These are phyloP conservation scores for Cryptococcus depauperatus DNA, from an alignment of 1,284 basidiomycete species.

Conservation along the genomic window DNA sequence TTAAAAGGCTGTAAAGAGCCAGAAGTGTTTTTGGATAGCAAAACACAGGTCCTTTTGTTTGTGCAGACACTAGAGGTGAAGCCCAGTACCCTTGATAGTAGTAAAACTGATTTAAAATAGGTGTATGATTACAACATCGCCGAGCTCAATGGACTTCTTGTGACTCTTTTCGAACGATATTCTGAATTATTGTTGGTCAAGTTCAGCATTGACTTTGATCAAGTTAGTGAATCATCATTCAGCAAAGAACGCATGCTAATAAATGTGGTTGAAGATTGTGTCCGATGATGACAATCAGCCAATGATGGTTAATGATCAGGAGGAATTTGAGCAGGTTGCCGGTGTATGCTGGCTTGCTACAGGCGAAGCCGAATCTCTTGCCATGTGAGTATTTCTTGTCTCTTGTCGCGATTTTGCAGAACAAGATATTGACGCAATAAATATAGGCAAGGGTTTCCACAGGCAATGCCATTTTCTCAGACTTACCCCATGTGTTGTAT, in stretches of 20 bases:
- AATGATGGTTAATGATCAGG: constrained; percentile 69
- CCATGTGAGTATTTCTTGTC: constrained; percentile 52
- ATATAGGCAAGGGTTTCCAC: constrained; percentile 64
- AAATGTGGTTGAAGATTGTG: constrained; percentile 56
- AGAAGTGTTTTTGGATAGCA: constrained; percentile 73
- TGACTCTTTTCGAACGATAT: constrained; percentile 86
- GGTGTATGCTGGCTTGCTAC: constrained; percentile 78
- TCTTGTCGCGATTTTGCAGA: no score
- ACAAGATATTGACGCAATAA: no score
- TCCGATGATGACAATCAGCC: constrained; percentile 82
- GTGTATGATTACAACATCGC: constrained; percentile 77
- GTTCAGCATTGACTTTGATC: constrained; percentile 72
- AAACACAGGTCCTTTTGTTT: constrained; percentile 76
- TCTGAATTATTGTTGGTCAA: constrained; percentile 72
- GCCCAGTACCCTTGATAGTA: neutral
- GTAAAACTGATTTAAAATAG: constrained; percentile 45
- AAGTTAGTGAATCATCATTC: constrained; percentile 49
- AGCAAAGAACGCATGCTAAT: constrained; percentile 6
- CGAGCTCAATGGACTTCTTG: constrained; percentile 73
- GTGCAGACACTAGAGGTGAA: constrained; percentile 86
- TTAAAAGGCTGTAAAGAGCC: constrained; percentile 71
- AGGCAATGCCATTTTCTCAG: constrained; percentile 85
- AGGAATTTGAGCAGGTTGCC: constrained; percentile 68
- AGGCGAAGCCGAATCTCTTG: constrained; percentile 57
- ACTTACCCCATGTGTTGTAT: constrained; percentile 92